Conservation (phyloP, 768 basidiomycete genomes). For the Phanerochaete carnosa region DNA sequence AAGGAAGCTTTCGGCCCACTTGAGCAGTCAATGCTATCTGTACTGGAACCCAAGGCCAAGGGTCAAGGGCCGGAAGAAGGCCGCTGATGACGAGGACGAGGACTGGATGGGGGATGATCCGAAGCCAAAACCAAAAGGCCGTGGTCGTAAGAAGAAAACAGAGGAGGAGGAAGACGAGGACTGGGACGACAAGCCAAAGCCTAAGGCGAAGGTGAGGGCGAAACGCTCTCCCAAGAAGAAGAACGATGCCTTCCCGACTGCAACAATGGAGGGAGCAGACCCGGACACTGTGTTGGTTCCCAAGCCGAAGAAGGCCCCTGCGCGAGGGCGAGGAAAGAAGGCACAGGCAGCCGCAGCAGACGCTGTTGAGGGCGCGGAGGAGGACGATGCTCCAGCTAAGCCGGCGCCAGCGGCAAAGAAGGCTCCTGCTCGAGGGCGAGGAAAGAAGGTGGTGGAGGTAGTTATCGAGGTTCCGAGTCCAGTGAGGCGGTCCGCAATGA, state of each 20-base stretch:
- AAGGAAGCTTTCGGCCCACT: background rate
- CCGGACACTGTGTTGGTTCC: constrained; percentile 13
- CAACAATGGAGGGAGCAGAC: constrained; percentile 21
- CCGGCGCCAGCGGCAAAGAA: constrained; percentile 12
- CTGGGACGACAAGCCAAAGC: constrained; percentile 10
- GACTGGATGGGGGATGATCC: background rate
- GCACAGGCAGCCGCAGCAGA: constrained; percentile 1
- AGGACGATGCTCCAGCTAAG: background rate
- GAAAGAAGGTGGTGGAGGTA: constrained; percentile 10
- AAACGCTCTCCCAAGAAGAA: background rate
- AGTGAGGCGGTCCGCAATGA: background rate
- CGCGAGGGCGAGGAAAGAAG: constrained; percentile 8
- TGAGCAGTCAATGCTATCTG: too few relatives aligned
- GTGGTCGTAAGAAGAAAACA: constrained; percentile 5
- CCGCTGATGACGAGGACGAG: constrained; percentile 3
- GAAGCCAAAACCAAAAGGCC: constrained; percentile 13
- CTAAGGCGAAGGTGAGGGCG: constrained; percentile 16
- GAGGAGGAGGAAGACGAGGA: constrained; percentile 16
- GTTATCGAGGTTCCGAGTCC: constrained; percentile 3
- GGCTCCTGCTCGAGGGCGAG: constrained; percentile 1
- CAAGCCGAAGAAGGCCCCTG: constrained; percentile 17
- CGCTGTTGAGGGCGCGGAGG: background rate
- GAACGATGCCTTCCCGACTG: constrained; percentile 1
- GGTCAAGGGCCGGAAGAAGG: constrained; percentile 1
- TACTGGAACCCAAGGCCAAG: background rate